Conservation (phyloP, 768 basidiomycete species). For the Tricholoma terreum region DNA sequence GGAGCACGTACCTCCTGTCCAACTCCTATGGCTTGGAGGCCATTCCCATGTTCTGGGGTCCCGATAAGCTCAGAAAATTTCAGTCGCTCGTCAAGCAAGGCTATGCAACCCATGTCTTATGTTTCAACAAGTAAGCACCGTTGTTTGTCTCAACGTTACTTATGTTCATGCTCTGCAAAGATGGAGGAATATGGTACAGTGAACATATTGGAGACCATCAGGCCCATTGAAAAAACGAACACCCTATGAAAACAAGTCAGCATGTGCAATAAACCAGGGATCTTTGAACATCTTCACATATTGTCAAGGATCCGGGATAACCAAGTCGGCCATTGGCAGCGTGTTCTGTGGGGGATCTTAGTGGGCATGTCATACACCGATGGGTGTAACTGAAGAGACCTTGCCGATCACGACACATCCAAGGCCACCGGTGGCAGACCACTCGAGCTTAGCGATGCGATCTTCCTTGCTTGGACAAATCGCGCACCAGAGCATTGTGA, state of each 20-base stretch:
- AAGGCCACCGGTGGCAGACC: constrained; percentile 78
- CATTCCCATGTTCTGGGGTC: constrained; percentile 72
- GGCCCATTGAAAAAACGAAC: constrained; percentile 76
- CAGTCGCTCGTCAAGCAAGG: constrained; percentile 42
- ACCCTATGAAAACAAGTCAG: constrained; percentile 38
- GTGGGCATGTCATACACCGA: constrained; percentile 18
- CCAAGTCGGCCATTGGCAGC: constrained; percentile 80
- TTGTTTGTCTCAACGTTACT: background rate
- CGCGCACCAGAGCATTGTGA: constrained; percentile 78
- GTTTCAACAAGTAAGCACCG: constrained; percentile 69
- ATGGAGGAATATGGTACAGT: background rate
- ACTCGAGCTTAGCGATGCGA: constrained; percentile 84
- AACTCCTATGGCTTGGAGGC: constrained; percentile 48
- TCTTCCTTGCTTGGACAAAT: constrained; percentile 85
- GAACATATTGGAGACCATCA: constrained; percentile 68
- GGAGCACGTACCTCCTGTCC: constrained; percentile 55
- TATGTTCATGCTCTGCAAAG: constrained; percentile 34
- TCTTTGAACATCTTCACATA: constrained; percentile 43
- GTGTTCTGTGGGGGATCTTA: constrained; percentile 51
- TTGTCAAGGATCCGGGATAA: constrained; percentile 61
- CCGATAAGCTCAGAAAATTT: constrained; percentile 48
- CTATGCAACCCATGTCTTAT: constrained; percentile 51
- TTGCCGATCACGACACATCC: constrained; percentile 86
- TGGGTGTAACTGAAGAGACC: constrained; percentile 38
- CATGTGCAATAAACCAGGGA: constrained; percentile 5